These are phyloP conservation scores for Pleurotus eryngii DNA, from an alignment of 768 basidiomycete species.

Conservation along the genomic window DNA sequence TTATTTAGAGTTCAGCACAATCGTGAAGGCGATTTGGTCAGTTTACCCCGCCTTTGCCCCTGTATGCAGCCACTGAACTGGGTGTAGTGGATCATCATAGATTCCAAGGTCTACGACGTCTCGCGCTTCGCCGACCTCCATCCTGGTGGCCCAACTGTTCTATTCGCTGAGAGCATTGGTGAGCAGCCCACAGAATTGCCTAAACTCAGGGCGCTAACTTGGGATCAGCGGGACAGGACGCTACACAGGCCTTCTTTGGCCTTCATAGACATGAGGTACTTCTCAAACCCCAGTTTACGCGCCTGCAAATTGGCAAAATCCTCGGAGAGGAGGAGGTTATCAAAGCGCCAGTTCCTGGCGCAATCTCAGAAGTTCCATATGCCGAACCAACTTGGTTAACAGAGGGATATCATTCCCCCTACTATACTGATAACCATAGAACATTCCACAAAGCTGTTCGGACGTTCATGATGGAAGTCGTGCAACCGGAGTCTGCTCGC, in stretches of 20 bases:
- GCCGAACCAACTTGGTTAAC: constrained; percentile 83
- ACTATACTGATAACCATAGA: constrained; percentile 72
- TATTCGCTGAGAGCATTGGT: constrained; percentile 67
- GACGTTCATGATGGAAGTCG: constrained; percentile 71
- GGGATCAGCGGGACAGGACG: constrained; percentile 62
- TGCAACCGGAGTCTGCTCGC: constrained; percentile 67
- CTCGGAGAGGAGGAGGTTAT: constrained; percentile 55
- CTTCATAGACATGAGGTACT: constrained; percentile 84
- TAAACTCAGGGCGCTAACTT: background rate
- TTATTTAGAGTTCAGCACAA: constrained; percentile 61
- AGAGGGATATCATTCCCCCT: constrained; percentile 66
- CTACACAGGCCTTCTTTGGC: constrained; percentile 80
- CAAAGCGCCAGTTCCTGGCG: constrained; percentile 52
- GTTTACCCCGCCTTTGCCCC: constrained; percentile 17
- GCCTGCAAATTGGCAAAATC: constrained; percentile 65
- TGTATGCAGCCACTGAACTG: background rate
- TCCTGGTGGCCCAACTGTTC: constrained; percentile 77
- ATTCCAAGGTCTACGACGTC: constrained; percentile 79
- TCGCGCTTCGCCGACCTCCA: constrained; percentile 81
- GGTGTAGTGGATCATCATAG: constrained; percentile 74
- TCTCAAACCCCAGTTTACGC: constrained; percentile 64
- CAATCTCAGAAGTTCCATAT: constrained; percentile 76
- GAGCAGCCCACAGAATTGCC: constrained; percentile 16
- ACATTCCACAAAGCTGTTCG: constrained; percentile 75
- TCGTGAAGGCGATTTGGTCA: constrained; percentile 76